Percentiles rank a stretch among this genome's conserved stretches.
phyloP scores from a whole-genome alignment of 371 early-diverging fungal species.

The Nematocida minor region DNA sequence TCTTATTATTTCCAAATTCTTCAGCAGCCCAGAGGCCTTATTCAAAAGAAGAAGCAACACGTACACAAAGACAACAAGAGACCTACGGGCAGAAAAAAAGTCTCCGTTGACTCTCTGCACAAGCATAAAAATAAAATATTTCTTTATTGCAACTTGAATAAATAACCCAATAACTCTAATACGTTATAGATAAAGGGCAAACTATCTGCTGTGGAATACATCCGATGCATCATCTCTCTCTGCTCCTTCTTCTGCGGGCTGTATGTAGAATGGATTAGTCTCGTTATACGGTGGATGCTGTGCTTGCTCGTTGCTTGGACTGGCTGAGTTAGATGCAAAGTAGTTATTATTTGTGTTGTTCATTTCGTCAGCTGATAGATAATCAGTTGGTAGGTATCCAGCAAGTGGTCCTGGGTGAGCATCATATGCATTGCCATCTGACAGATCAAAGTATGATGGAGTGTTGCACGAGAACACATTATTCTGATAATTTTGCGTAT shows the following conservation, averaged over 20 bases:
- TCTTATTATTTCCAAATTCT: not conserved
- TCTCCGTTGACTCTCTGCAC: not conserved
- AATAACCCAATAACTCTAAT: not conserved
- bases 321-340: too few species aligned
- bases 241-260: not conserved
- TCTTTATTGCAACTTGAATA: slow-evolving; percentile 13
- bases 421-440: too few species aligned
- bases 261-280: not conserved
- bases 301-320: not conserved
- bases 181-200: not conserved
- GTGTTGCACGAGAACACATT: too few species aligned
- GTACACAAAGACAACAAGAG: not conserved
- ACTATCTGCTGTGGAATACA: not conserved
- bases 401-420: not conserved
- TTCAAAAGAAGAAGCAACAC: not conserved
- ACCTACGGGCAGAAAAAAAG: not conserved
- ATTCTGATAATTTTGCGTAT: too few species aligned
- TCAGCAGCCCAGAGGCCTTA: not conserved
- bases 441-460: too few species aligned
- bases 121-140: slow-evolving; percentile 5
- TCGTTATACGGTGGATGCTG: not conserved
- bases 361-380: not conserved
- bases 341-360: not conserved
- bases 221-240: not conserved
- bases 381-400: not conserved